Percentiles rank a stretch among this genome's conserved stretches.
Conservation (phyloP, 2,329 filamentous ascomycete species). For the Colletotrichum kahawae region DNA sequence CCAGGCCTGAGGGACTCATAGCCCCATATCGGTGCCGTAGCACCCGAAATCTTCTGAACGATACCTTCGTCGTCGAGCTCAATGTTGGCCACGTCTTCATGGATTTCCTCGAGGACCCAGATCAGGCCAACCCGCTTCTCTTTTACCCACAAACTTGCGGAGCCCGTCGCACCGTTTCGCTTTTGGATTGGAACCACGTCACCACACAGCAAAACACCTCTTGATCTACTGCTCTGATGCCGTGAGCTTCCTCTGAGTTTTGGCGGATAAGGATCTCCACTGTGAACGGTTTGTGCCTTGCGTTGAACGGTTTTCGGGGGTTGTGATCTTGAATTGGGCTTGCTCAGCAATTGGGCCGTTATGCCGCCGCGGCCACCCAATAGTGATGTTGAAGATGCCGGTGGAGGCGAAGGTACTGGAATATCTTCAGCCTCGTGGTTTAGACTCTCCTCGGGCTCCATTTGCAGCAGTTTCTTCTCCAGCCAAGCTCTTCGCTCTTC, state of each 20-base stretch:
- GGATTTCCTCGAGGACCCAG: conserved; percentile 98
- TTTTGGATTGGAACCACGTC: conserved; percentile 99
- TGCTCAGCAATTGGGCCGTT: conserved; percentile 86
- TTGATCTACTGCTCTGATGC: conserved; percentile 76
- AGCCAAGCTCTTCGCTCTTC: conserved; percentile 89
- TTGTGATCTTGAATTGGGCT: conserved; percentile 68
- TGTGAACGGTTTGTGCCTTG: conserved; percentile 69
- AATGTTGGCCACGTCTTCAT: conserved; percentile 86
- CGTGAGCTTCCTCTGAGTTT: conserved; percentile 62
- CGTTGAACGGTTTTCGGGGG: conserved; percentile 60
- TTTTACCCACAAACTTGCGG: conserved; percentile 97
- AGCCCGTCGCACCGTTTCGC: conserved; percentile 87
- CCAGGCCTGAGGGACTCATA: conserved; percentile 69
- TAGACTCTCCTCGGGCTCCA: conserved; percentile 50
- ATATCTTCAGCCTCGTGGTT: conserved; percentile 36
- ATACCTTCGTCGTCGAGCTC: conserved; percentile 78
- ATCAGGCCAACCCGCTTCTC: conserved; percentile 93
- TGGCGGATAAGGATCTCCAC: conserved; percentile 57
- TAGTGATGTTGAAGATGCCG: conserved; percentile 51
- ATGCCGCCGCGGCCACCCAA: conserved; percentile 78
- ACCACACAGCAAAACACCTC: conserved; percentile 90
- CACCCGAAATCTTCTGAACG: conserved; percentile 73
- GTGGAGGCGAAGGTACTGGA: conserved; percentile 38
- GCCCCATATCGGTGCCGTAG: conserved; percentile 87
- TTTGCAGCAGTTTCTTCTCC: conserved; percentile 78